Evolutionary conservation across 371 early-diverging fungal species (phyloP).

Genomic region (Mortierella sp.): DNA sequence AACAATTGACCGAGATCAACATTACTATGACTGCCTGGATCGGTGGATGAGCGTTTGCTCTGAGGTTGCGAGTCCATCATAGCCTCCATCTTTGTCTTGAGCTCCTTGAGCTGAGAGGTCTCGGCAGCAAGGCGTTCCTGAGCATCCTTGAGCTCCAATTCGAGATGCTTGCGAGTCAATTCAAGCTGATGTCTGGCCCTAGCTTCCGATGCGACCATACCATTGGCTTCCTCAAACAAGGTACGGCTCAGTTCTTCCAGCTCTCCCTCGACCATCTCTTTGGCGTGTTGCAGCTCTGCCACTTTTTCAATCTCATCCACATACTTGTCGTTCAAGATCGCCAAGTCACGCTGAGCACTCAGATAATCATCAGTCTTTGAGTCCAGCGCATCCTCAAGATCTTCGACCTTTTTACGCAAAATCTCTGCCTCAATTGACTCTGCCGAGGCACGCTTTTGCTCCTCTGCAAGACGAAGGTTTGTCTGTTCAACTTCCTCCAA

Average conservation of each 20-base stretch:
- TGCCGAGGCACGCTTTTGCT: slow-evolving; percentile 59
- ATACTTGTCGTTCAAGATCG: slow-evolving; percentile 73
- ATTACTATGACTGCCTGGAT: slow-evolving; percentile 57
- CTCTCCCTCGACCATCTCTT: slow-evolving; percentile 91
- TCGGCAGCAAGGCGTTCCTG: slow-evolving; percentile 77
- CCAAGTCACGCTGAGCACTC: slow-evolving; percentile 67
- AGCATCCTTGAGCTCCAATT: slow-evolving; percentile 76
- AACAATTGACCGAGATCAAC: slow-evolving; percentile 56
- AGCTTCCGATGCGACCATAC: slow-evolving; percentile 91
- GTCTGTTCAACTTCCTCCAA: slow-evolving; percentile 61
- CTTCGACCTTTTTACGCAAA: slow-evolving; percentile 59
- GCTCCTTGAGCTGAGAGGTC: slow-evolving; percentile 82
- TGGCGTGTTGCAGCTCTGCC: slow-evolving; percentile 90
- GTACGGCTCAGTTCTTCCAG: slow-evolving; percentile 90
- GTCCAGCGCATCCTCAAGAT: slow-evolving; percentile 61
- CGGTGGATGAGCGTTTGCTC: slow-evolving; percentile 60
- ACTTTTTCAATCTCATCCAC: slow-evolving; percentile 91
- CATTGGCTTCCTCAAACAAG: slow-evolving; percentile 95
- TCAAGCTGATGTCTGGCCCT: slow-evolving; percentile 73
- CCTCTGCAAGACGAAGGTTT: slow-evolving; percentile 59
- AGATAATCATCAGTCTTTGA: slow-evolving; percentile 62
- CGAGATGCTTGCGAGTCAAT: slow-evolving; percentile 67
- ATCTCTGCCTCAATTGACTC: slow-evolving; percentile 63
- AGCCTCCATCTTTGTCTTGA: slow-evolving; percentile 77
- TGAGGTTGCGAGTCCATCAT: slow-evolving; percentile 50